Base-by-base conservation (phyloP, 371 early-diverging fungal genomes). In the Mucor plumbeus region DNA sequence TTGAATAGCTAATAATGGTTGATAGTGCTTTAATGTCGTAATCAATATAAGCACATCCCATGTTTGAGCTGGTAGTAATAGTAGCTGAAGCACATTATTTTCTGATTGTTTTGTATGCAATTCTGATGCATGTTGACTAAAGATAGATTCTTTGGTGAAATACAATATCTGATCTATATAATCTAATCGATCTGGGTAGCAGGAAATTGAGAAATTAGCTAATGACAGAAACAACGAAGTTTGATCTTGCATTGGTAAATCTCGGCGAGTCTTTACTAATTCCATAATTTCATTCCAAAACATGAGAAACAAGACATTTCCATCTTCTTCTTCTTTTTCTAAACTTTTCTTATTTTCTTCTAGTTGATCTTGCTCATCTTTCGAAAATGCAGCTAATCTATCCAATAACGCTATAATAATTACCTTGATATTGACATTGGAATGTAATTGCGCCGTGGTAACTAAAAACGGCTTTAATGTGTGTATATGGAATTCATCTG, bases 201-300 rank as follows among this genome's bases (percentile, higher is more conserved):
- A 96, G 55, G 94, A 92, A n/a, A 97, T 76, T 14, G 96, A 91
- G 54, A 98, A 75, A 61, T 95, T 94, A 62, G 90, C 86, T 66
- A 97, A 81, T 0, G 97, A 95, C 4, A 92, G 90, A 39, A 95
- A 78, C 39, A 98, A 80, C 0, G 96, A 93, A 26, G 94, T 90
- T 19, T 94, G 87, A 69, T 98, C 97, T 70, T 94, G 92, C 39
- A 96, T 86, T 5, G 92, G 85, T 11, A 98, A 88, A 72, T 97
- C 97, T 0, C 94, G 94, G 14, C 97, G 92, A 33, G 71, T 75
- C 76, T 92, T 91, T 48, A 98, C 91, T 10, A 97, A 84, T 53
- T 92, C 92, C 40, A 92, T 90, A 67, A 98, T 92, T 75, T 96
- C 94, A 13, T 77, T 85, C 99, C 99, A 98, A 74, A 98, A 97